Evolutionary conservation across 768 basidiomycete genomes (phyloP).

Genomic region (Trametes sanguinea): DNA sequence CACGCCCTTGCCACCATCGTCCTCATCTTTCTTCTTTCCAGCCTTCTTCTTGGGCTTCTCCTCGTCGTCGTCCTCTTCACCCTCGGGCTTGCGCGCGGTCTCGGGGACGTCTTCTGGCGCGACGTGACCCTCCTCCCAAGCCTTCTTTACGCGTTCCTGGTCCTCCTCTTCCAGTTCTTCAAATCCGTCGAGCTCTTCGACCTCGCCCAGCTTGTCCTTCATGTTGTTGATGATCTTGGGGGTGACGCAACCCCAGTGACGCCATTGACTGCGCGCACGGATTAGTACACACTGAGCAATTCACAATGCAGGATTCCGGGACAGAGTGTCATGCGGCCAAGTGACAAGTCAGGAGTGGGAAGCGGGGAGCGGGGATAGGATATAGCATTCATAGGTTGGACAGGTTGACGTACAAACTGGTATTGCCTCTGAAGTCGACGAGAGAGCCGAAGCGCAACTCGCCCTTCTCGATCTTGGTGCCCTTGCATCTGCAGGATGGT

Average conservation of each 20-base stretch:
- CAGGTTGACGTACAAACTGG: slow-evolving; percentile 55
- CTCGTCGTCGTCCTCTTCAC: slow-evolving; percentile 43
- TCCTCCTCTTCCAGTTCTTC: slow-evolving; percentile 72
- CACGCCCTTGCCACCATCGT: slow-evolving; percentile 32
- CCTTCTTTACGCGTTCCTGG: slow-evolving; percentile 66
- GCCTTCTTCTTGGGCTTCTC: slow-evolving; percentile 36
- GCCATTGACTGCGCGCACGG: slow-evolving; percentile 60
- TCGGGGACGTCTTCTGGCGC: slow-evolving; percentile 84
- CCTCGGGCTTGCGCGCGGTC: slow-evolving; percentile 61
- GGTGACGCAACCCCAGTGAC: slow-evolving; percentile 91
- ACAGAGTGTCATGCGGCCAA: too few species aligned
- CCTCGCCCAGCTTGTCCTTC: slow-evolving; percentile 57
- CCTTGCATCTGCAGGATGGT: slow-evolving; percentile 40
- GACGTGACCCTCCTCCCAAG: slow-evolving; percentile 77
- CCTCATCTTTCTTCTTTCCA: slow-evolving; percentile 29
- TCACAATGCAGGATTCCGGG: neutral
- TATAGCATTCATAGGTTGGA: neutral
- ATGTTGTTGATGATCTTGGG: slow-evolving; percentile 67
- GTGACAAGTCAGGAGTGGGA: too few species aligned
- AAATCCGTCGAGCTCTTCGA: slow-evolving; percentile 82
- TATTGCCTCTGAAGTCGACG: slow-evolving; percentile 72
- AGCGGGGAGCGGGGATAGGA: neutral
- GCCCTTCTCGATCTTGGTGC: slow-evolving; percentile 73
- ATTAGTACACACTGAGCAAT: neutral
- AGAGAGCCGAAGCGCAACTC: slow-evolving; percentile 70